These are phyloP conservation scores for Lactarius tabidus DNA, from an alignment of 768 basidiomycete genomes.

Conservation along the genomic window DNA sequence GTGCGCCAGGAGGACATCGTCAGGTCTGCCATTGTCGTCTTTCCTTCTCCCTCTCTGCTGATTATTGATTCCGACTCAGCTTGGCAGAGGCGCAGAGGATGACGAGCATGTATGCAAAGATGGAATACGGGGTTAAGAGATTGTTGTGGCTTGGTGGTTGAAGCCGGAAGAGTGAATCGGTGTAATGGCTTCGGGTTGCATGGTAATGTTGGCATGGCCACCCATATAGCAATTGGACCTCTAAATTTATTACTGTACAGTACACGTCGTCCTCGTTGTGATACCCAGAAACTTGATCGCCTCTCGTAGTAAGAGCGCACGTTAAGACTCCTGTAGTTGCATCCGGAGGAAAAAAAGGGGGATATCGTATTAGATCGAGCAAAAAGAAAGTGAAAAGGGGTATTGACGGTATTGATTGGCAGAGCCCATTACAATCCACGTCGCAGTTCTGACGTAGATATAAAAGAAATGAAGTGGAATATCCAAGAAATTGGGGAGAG, in stretches of 20 bases:
- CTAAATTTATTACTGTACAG: slow-evolving; percentile 8
- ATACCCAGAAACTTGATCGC: not conserved
- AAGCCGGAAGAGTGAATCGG: not conserved
- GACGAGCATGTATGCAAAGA: slow-evolving; percentile 84
- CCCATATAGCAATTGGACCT: not conserved
- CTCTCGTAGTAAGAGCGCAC: not conserved
- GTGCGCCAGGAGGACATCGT: slow-evolving; percentile 71
- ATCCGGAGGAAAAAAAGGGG: not conserved
- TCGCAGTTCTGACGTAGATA: not conserved
- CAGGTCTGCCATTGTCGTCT: slow-evolving; percentile 46
- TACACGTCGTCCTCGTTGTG: slow-evolving; percentile 3
- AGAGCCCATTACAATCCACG: not conserved
- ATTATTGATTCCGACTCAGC: slow-evolving; percentile 38
- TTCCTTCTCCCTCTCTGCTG: slow-evolving; percentile 1
- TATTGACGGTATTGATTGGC: not conserved
- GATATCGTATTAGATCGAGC: slow-evolving; percentile 15
- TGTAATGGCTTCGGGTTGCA: not conserved
- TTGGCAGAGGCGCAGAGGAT: slow-evolving; percentile 77
- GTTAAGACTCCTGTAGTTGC: not conserved
- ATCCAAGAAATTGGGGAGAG: not conserved
- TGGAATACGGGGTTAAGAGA: slow-evolving; percentile 92
- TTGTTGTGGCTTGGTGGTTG: slow-evolving; percentile 82
- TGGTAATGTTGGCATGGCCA: not conserved
- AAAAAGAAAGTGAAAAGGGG: not conserved
- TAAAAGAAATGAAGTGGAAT: slow-evolving; percentile 5